Evolutionary conservation across 805 yeast genomes (phyloP).

Genomic region (Ogataea methanolica): DNA sequence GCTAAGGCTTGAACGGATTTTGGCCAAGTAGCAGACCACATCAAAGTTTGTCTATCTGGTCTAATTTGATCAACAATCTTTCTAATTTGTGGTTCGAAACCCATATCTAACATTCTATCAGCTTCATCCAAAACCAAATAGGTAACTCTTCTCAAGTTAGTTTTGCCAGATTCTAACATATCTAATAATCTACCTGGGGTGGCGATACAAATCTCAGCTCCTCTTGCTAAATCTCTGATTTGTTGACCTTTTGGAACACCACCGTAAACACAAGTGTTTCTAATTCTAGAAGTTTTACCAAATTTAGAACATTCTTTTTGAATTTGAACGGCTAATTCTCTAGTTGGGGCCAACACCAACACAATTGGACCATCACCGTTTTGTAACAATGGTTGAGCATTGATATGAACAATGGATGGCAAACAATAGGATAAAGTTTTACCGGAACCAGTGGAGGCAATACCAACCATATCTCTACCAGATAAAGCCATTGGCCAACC

Average conservation of each 20-base stretch:
- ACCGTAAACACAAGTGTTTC: slow-evolving; percentile 97
- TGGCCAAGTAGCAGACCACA: slow-evolving; percentile 99
- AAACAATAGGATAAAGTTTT: slow-evolving; percentile 95
- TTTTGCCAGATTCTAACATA: slow-evolving; percentile 92
- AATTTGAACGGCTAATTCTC: slow-evolving; percentile 98
- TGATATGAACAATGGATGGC: slow-evolving; percentile 96
- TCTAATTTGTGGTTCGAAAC: slow-evolving; percentile 99
- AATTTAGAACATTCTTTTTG: slow-evolving; percentile 95
- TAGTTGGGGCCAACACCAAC: slow-evolving; percentile 93
- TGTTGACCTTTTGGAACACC: slow-evolving; percentile 99
- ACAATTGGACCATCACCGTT: slow-evolving; percentile 98
- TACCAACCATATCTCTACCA: slow-evolving; percentile 99
- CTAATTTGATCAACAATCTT: slow-evolving; percentile 94
- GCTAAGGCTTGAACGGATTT: slow-evolving; percentile 94
- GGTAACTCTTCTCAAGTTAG: slow-evolving; percentile 93
- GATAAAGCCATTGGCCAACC: slow-evolving; percentile 99
- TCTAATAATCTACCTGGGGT: slow-evolving; percentile 99
- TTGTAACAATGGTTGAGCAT: slow-evolving; percentile 90
- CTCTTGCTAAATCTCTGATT: slow-evolving; percentile 91
- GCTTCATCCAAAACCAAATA: slow-evolving; percentile 98
- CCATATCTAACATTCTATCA: slow-evolving; percentile 99
- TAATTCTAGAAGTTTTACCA: slow-evolving; percentile 85
- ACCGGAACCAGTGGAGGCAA: slow-evolving; percentile 99
- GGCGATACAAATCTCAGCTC: slow-evolving; percentile 94
- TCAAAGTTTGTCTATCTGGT: slow-evolving; percentile 98